These are phyloP conservation scores for Wallacemonas collosoma DNA, from an alignment of 208 protist species.

Conservation along the genomic window DNA sequence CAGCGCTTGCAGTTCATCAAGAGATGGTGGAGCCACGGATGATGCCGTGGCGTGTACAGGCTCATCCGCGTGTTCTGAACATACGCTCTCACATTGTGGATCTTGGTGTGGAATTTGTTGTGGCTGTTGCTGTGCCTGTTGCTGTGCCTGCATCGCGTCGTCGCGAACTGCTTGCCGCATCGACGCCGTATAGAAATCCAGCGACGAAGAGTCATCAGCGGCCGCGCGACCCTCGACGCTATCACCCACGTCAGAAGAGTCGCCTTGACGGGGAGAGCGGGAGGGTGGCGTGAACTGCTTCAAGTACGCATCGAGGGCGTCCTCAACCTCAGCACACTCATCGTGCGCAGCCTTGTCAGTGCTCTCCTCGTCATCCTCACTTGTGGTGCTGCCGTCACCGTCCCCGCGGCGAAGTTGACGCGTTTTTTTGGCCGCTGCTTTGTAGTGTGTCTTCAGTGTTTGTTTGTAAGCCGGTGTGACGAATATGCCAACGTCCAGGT, in stretches of 20 bases:
- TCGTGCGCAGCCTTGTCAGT: background rate
- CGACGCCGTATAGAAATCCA: slow-evolving; percentile 12
- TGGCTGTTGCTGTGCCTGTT: background rate
- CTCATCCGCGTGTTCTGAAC: too few relatives aligned
- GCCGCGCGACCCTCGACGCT: too few relatives aligned
- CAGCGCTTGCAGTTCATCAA: slow-evolving; percentile 11
- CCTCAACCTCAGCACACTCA: slow-evolving; percentile 29
- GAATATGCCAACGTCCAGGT: slow-evolving; percentile 74
- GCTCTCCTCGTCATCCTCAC: slow-evolving; percentile 6
- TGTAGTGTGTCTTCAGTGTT: slow-evolving; percentile 43
- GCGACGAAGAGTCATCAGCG: too few relatives aligned
- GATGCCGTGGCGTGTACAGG: too few relatives aligned
- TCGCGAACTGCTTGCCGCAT: slow-evolving; percentile 12
- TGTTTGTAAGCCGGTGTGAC: slow-evolving; percentile 64
- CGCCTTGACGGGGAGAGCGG: background rate
- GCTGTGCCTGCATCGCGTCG: background rate
- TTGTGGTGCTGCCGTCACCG: background rate
- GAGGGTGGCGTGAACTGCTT: slow-evolving; percentile 6
- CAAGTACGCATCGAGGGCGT: slow-evolving; percentile 53
- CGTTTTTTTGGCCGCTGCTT: background rate
- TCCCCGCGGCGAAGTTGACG: background rate
- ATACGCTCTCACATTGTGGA: background rate
- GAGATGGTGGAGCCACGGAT: background rate
- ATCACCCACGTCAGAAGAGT: too few relatives aligned
- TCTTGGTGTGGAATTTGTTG: background rate